Evolutionary conservation across 2,329 filamentous ascomycete species (phyloP), one percentile per base, ranked within the genome.

Genomic region (Zymoseptoria crescenta): DNA sequence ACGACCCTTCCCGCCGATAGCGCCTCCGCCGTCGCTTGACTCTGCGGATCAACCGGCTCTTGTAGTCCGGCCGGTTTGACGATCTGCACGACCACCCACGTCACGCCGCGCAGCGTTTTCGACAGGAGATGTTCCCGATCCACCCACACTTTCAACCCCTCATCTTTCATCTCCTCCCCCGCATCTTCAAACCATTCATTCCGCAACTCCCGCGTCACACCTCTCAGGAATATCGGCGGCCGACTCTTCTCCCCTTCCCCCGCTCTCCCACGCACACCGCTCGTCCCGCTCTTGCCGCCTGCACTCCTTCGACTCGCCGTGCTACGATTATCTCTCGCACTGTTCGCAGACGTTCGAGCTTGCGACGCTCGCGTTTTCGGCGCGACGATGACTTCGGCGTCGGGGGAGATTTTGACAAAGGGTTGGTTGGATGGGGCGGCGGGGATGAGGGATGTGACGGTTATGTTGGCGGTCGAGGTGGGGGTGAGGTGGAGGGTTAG

Each of bases 341-440:
- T 75, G 60, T 76, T 81, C 35, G 81, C 77, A 72, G 89, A 91
- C 4, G 59, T 53, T 2, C 35, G 35, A 24, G 24, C 2, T 29
- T 63, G 56, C 10, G 56, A 30, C 49, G 88, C 81, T 57, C 93
- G 84, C 27, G 87, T 88, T 76, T 99, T 99, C 0, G 94, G 94
- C 3, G 94, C 94, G 61, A 99, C 94, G 64, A 97, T 96, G 54
- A 99, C 92, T 75, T 99, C 94, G 21, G 93, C 93, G 71, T 97
- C 91, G 0, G 92, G 89, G 0, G 90, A 88, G 55, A 99, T 89
- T 74, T 96, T 97, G 27, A 89, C 91, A 71, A 99, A 99, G 0
- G 89, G 81, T 1, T 84, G 81, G 54, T 86, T 83, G 2, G 83
- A 78, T 1, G 88, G 74, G 3, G 86, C 85, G 0, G 85, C 79